These are phyloP conservation scores for maize (Zea mays) DNA, from an alignment of 176 grass and related monocot genomes.

Conservation along the genomic window Zm-B73-REFERENCE-NAM-5.0 NC_050098.1:227197001-227197500, in stretches of 20 bases:
- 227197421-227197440: slow-evolving; percentile 85
- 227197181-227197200: not conserved
- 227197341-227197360: slow-evolving; percentile 11
- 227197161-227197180: not conserved
- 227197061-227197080: not conserved
- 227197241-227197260: slow-evolving; percentile 34
- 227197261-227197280: slow-evolving; percentile 3
- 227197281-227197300: not conserved
- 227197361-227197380: slow-evolving; percentile 29
- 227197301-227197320: slow-evolving; percentile 20
- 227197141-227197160: slow-evolving; percentile 1
- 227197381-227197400: slow-evolving; percentile 18
- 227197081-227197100: not conserved
- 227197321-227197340: slow-evolving; percentile 10
- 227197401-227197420: slow-evolving; percentile 18
- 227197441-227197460: slow-evolving; percentile 74
- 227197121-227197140: not conserved
- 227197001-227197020: slow-evolving; percentile 5
- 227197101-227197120: not conserved
- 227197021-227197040: slow-evolving; percentile 1
- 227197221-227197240: not conserved
- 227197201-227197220: not conserved
- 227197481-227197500: slow-evolving; percentile 65
- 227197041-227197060: slow-evolving; percentile 12
- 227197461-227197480: slow-evolving; percentile 68